phyloP scores from a whole-genome alignment of 371 early-diverging fungal species.

The Mucor ambiguus region DNA sequence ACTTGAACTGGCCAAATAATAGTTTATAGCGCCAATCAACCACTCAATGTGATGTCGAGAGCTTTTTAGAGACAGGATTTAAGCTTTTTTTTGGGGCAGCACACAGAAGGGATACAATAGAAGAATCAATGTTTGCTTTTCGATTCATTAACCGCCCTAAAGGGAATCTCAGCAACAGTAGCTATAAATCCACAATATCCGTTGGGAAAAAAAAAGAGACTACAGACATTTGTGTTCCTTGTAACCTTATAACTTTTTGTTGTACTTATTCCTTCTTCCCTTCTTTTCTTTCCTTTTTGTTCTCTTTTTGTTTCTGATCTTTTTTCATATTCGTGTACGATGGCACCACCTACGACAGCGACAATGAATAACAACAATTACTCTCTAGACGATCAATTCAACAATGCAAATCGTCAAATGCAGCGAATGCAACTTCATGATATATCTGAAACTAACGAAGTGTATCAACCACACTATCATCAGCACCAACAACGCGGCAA shows the following conservation, averaged over 20 bases:
- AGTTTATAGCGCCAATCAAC: not conserved
- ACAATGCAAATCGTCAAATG: not conserved
- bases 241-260: not conserved
- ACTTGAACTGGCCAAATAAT: not conserved
- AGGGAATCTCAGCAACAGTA: not conserved
- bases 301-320: not conserved
- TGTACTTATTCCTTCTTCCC: not conserved
- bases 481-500: not conserved
- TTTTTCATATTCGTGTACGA: not conserved
- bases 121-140: not conserved
- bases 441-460: slow-evolving; percentile 11
- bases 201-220: not conserved
- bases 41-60: not conserved
- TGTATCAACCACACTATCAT: not conserved
- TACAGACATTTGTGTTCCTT: not conserved
- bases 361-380: not conserved
- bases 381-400: not conserved
- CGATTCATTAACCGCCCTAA: not conserved
- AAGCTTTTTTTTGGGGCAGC: slow-evolving; percentile 4
- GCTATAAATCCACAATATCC: not conserved
- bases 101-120: slow-evolving; percentile 1
- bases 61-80: not conserved
- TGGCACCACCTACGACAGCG: not conserved
- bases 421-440: slow-evolving; percentile 22
- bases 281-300: not conserved